phyloP scores from a whole-genome alignment of 495 filamentous ascomycete species.

The Oleoguttula mirabilis region DNA sequence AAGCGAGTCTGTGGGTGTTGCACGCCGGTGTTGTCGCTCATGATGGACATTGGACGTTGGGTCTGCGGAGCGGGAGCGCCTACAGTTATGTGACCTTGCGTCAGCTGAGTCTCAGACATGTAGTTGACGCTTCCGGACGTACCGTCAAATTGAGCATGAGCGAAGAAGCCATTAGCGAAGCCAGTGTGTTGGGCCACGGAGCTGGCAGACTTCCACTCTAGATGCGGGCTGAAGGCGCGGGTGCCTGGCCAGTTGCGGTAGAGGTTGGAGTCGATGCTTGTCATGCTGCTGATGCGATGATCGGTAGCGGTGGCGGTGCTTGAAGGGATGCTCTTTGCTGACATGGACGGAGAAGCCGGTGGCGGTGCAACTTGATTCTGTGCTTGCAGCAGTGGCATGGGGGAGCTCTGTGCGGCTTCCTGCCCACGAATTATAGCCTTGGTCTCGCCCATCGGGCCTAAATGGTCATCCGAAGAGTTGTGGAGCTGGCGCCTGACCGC shows the following conservation, averaged over 20 bases:
- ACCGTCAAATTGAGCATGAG: conserved; percentile 2
- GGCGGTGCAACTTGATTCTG: neutral
- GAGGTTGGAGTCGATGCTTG: conserved; percentile 12
- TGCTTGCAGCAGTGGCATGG: neutral
- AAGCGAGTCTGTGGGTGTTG: conserved; percentile 1
- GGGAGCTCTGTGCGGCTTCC: neutral
- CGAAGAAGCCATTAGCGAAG: conserved; percentile 5
- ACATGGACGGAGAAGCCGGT: neutral
- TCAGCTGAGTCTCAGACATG: neutral
- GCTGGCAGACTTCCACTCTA: conserved; percentile 11
- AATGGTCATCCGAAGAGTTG: neutral
- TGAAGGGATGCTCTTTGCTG: neutral
- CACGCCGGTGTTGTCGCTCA: neutral
- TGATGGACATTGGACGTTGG: neutral
- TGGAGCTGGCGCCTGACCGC: neutral
- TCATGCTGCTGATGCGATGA: conserved; percentile 9
- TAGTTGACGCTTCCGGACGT: neutral
- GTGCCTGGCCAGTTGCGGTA: conserved; percentile 5
- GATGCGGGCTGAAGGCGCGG: conserved; percentile 11
- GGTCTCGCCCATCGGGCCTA: neutral
- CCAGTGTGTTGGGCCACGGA: conserved; percentile 12
- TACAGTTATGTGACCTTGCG: neutral
- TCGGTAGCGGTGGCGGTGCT: neutral
- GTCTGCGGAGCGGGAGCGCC: conserved; percentile 3
- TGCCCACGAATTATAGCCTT: neutral